Conservation (phyloP, 768 basidiomycete species). For the Suillus subaureus region DNA sequence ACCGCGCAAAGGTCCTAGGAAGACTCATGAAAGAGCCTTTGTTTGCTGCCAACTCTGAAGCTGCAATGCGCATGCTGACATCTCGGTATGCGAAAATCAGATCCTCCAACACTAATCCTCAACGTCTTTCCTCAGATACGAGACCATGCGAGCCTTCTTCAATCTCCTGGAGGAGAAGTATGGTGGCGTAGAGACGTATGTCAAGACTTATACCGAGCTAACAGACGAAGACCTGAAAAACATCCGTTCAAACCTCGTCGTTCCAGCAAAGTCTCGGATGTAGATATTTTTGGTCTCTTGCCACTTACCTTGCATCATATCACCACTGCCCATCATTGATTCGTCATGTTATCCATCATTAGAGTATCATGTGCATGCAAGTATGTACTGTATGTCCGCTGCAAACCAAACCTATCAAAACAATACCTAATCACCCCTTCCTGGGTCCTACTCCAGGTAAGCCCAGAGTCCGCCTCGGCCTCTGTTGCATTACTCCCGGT, state of each 20-base stretch:
- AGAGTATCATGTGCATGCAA: conserved; percentile 6
- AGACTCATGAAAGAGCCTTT: conserved; percentile 71
- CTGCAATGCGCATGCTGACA: conserved; percentile 82
- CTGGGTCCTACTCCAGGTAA: conserved; percentile 38
- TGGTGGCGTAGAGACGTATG: conserved; percentile 67
- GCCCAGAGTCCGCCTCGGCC: conserved; percentile 45
- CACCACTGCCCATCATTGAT: background rate
- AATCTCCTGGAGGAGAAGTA: conserved; percentile 62
- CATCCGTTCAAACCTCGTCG: conserved; percentile 61
- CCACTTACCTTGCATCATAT: background rate
- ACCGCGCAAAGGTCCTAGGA: conserved; percentile 67
- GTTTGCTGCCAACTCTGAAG: conserved; percentile 72
- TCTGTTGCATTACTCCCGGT: conserved; percentile 33
- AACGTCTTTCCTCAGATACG: conserved; percentile 45
- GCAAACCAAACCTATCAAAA: background rate
- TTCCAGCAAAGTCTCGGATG: conserved; percentile 32
- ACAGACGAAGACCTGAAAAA: conserved; percentile 61
- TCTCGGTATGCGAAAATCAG: conserved; percentile 54
- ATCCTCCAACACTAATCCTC: background rate
- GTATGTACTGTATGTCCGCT: conserved; percentile 1
- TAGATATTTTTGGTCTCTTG: conserved; percentile 15
- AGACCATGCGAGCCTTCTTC: conserved; percentile 78
- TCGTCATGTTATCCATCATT: background rate
- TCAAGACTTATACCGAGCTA: conserved; percentile 56
- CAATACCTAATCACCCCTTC: conserved; percentile 14